Base-by-base conservation (phyloP, 371 early-diverging fungal species). In the Mortierella sp. region DNA sequence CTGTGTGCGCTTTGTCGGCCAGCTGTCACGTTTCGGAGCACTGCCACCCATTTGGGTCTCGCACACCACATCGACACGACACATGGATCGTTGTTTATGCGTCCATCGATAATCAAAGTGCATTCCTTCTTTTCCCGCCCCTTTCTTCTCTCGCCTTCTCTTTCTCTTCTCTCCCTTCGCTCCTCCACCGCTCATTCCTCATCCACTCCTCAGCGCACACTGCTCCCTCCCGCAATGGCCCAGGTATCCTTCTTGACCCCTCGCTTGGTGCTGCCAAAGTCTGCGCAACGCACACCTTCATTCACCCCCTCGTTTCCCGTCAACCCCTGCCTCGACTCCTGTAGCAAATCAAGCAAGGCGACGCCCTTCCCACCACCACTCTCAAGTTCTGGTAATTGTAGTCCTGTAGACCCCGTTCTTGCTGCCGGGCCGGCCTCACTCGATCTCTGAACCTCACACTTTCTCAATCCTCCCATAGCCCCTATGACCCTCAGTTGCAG, bases 331-430 rank as follows among this genome's bases (percentile, higher is more conserved):
- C 30, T 57, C 30, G 3, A 9, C 23, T 14, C 41, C 43, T 50
- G 27, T 60, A 13, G 0, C 56, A 76, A 69, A 76, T 76, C 63
- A 39, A 76, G 42, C 59, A 65, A 54, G 76, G 76, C 62, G 76
- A 76, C 34, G 65, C 69, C 24, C 69, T 76, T 41, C 76, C 76
- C 55, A 51, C 56, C 14, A 70, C 69, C n/a, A 43, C 53, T 43
- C 63, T 76, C 65, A 76, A 76, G 70, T 64, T 61, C 61, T 76
- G 76, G 74, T 74, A 74, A n/a, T n/a, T n/a, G n/a, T n/a, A 41
- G 68, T 39, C n/a, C 53, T 12, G 9, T 27, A 31, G 19, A 24
- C 26, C 7, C 14, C 39, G 7, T 39, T 39, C 39, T 39, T 14
- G 39, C 39, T 39, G 39, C 3, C 0, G 6, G 39, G 23, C 39